A percentile compares a stretch with the other conserved stretches of the same genome.
Conservation (phyloP, 2,329 filamentous ascomycete species). For the Curvularia verruculosa region DNA sequence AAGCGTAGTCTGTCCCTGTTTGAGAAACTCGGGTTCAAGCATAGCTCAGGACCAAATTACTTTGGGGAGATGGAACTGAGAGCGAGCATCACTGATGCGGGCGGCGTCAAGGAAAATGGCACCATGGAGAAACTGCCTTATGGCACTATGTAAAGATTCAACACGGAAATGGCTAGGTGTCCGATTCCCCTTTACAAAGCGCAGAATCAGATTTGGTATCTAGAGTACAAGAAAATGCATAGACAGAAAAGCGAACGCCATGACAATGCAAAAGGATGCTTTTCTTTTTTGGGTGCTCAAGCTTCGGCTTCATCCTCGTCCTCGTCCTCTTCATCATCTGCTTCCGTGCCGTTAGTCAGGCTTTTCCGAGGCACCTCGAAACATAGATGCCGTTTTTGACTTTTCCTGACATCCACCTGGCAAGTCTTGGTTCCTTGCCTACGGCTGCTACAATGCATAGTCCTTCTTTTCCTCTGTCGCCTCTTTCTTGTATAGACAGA, state of each 20-base stretch:
- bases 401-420: slow-evolving; percentile 73
- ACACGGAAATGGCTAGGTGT: background rate
- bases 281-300: slow-evolving; percentile 4
- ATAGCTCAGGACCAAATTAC: slow-evolving; percentile 62
- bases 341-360: slow-evolving; percentile 25
- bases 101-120: background rate
- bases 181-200: background rate
- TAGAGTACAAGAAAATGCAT: slow-evolving; percentile 13
- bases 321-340: slow-evolving; percentile 15
- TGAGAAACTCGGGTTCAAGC: slow-evolving; percentile 64
- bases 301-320: slow-evolving; percentile 2
- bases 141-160: background rate
- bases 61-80: slow-evolving; percentile 68
- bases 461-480: slow-evolving; percentile 73
- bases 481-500: slow-evolving; percentile 83
- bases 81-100: background rate
- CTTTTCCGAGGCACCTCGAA: slow-evolving; percentile 69
- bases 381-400: slow-evolving; percentile 85
- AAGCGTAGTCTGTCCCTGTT: slow-evolving; percentile 64
- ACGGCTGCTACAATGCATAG: slow-evolving; percentile 85
- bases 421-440: slow-evolving; percentile 84
- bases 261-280: slow-evolving; percentile 18
- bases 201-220: slow-evolving; percentile 28
- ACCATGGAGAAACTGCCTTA: background rate
- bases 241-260: slow-evolving; percentile 8